These are phyloP conservation scores for Fusarium annulatum DNA, from an alignment of 2,329 filamentous ascomycete species.

Conservation along the genomic window DNA sequence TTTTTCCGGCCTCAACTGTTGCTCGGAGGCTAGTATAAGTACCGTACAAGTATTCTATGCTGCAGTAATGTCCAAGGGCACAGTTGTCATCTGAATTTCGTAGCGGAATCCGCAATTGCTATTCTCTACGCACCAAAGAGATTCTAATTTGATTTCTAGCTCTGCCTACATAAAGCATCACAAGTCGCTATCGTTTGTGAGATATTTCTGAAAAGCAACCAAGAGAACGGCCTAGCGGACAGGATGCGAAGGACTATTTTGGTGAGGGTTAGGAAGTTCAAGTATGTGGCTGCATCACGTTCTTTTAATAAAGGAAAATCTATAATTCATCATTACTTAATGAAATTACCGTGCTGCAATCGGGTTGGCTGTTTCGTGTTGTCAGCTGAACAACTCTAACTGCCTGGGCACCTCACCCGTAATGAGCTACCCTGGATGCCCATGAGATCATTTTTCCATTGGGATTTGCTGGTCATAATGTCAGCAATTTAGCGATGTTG, in stretches of 20 bases:
- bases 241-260: fast-evolving
- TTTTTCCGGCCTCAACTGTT: fast-evolving
- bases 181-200: not conserved
- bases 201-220: fast-evolving
- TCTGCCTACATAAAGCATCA: too few relatives aligned
- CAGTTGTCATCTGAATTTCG: too few relatives aligned
- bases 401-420: fast-evolving
- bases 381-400: not conserved
- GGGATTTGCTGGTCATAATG: not conserved
- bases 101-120: not conserved
- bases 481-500: not conserved
- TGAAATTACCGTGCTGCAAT: too few relatives aligned
- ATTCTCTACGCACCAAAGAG: too few relatives aligned
- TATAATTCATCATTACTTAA: too few relatives aligned
- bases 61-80: not conserved
- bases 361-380: not conserved
- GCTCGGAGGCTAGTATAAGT: not conserved
- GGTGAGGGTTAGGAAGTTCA: fast-evolving
- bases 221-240: fast-evolving
- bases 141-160: too few relatives aligned
- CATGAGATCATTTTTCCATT: too few relatives aligned
- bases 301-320: fast-evolving
- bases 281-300: fast-evolving
- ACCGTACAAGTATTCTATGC: not conserved
- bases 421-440: not conserved